Evolutionary conservation across 2,329 filamentous ascomycete genomes (phyloP).

Genomic region (Apiospora saccharicola): DNA sequence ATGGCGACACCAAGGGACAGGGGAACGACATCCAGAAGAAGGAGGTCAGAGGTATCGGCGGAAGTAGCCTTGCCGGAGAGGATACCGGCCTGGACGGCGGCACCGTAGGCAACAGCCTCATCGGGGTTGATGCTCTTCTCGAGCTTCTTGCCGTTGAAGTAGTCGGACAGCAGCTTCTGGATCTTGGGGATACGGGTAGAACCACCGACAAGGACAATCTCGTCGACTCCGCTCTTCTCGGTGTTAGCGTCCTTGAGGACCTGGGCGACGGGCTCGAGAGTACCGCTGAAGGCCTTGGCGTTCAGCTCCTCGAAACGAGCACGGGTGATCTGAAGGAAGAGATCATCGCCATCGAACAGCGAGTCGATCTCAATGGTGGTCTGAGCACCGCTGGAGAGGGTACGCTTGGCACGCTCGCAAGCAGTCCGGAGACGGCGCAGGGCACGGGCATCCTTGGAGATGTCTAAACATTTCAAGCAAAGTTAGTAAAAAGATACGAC

Average conservation of each 20-base stretch:
- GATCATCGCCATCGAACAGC: conserved; percentile 97
- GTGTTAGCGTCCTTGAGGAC: conserved; percentile 92
- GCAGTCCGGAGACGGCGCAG: conserved; percentile 95
- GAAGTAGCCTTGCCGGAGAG: conserved; percentile 97
- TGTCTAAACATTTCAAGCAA: not conserved
- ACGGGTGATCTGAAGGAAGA: conserved; percentile 96
- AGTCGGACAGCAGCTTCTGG: conserved; percentile 98
- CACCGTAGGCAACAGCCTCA: conserved; percentile 98
- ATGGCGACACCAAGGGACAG: conserved; percentile 98
- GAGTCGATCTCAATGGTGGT: conserved; percentile 99
- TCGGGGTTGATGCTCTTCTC: conserved; percentile 99
- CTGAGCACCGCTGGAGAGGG: conserved; percentile 95
- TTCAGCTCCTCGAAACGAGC: conserved; percentile 99
- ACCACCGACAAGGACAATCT: conserved; percentile 98
- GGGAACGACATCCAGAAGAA: conserved; percentile 94
- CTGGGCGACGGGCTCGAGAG: conserved; percentile 93
- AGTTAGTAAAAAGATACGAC: not conserved
- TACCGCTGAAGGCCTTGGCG: conserved; percentile 92
- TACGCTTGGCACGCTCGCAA: conserved; percentile 99
- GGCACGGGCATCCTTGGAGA: conserved; percentile 85
- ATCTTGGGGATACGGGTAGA: conserved; percentile 99
- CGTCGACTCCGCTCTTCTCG: conserved; percentile 91
- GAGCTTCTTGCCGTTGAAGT: conserved; percentile 99
- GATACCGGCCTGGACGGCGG: conserved; percentile 98
- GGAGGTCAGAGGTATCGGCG: conserved; percentile 90